phyloP scores from a whole-genome alignment of 1,139 yeast genomes.

The Diutina scorzettiae region DNA sequence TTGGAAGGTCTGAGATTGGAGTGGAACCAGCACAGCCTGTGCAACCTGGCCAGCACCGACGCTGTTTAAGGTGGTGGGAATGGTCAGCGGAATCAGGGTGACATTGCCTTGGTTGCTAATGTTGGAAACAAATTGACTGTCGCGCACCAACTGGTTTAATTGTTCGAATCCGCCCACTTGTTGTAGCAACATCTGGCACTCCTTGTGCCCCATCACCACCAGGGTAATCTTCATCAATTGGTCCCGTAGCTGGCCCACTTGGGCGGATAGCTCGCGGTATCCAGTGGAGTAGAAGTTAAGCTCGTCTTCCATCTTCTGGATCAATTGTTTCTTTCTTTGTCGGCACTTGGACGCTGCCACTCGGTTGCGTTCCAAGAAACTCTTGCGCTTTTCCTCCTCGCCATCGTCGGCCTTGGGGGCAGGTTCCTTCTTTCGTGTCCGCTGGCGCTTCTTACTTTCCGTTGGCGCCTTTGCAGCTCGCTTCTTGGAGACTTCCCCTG shows the following conservation, averaged over 20 bases:
- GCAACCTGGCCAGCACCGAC: neutral
- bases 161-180: constrained; percentile 29
- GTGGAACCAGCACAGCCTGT: neutral
- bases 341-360: constrained; percentile 95
- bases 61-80: constrained; percentile 20
- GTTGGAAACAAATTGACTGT: constrained; percentile 19
- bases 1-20: neutral
- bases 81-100: constrained; percentile 21
- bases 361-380: constrained; percentile 80
- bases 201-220: constrained; percentile 18
- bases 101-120: constrained; percentile 12
- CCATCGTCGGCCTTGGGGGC: constrained; percentile 11
- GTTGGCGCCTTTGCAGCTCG: neutral
- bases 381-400: constrained; percentile 66
- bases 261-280: constrained; percentile 53
- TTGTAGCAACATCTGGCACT: constrained; percentile 23
- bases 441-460: neutral
- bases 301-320: constrained; percentile 74
- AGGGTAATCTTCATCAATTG: constrained; percentile 36
- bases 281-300: constrained; percentile 56
- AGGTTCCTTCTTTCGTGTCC: constrained; percentile 6
- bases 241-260: constrained; percentile 45
- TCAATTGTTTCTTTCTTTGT: constrained; percentile 84
- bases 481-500: neutral
- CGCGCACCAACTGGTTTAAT: constrained; percentile 21